Evolutionary conservation across 768 basidiomycete genomes (phyloP).

Genomic region (Chalciporus pseudorubinellus): DNA sequence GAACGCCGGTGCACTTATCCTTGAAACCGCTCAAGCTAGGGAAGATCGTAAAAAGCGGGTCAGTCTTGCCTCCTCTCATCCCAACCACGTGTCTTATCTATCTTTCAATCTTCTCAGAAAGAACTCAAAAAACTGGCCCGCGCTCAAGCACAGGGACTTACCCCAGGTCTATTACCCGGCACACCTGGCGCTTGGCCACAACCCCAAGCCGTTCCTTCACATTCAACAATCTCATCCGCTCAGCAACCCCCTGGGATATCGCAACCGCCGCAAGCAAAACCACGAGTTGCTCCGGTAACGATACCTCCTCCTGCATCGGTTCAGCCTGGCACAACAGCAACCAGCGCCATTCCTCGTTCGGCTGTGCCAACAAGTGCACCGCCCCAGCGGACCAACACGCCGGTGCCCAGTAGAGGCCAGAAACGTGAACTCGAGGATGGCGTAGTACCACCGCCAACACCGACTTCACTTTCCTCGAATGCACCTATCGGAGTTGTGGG

Average conservation of each 20-base stretch:
- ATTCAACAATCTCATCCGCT: slow-evolving; percentile 20
- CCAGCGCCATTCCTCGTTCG: slow-evolving; percentile 31
- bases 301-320: slow-evolving; percentile 30
- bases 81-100: slow-evolving; percentile 13
- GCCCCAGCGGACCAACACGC: slow-evolving; percentile 20
- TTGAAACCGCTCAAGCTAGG: slow-evolving; percentile 69
- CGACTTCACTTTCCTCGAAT: slow-evolving; percentile 23
- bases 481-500: slow-evolving; percentile 37
- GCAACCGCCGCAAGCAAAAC: slow-evolving; percentile 22
- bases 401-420: slow-evolving; percentile 27
- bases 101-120: slow-evolving; percentile 44
- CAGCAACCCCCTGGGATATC: slow-evolving; percentile 23
- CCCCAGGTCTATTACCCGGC: slow-evolving; percentile 18
- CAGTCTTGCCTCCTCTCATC: slow-evolving; percentile 29
- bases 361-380: slow-evolving; percentile 24
- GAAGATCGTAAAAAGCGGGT: slow-evolving; percentile 79
- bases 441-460: slow-evolving; percentile 20
- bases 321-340: slow-evolving; percentile 28
- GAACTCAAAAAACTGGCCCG: slow-evolving; percentile 70
- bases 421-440: slow-evolving; percentile 34
- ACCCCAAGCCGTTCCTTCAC: slow-evolving; percentile 29
- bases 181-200: slow-evolving; percentile 33
- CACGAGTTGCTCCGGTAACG: slow-evolving; percentile 31
- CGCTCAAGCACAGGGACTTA: slow-evolving; percentile 38
- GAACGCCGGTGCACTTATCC: slow-evolving; percentile 59